phyloP scores from a whole-genome alignment of 495 filamentous ascomycete genomes.

The Terfezia claveryi region DNA sequence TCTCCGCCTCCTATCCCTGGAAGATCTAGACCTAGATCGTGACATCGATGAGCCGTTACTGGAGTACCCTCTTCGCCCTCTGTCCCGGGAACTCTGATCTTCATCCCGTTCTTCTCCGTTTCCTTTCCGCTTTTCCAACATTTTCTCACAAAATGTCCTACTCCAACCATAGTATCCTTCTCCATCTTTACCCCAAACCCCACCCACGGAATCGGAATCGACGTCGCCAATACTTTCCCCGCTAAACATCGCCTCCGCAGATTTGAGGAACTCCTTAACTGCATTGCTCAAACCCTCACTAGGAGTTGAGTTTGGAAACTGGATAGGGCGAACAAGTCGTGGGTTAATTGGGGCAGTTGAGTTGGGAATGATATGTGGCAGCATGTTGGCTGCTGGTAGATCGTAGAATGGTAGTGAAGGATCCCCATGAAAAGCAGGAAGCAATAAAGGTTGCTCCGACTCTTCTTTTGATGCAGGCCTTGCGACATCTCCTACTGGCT shows the following conservation, averaged over 20 bases:
- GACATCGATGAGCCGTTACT: background rate
- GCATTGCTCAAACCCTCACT: slow-evolving; percentile 39
- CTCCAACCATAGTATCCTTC: slow-evolving; percentile 82
- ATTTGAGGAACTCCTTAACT: slow-evolving; percentile 44
- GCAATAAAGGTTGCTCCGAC: slow-evolving; percentile 7
- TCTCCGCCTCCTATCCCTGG: background rate
- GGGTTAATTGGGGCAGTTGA: slow-evolving; percentile 50
- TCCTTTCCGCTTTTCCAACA: slow-evolving; percentile 38
- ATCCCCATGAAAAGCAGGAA: slow-evolving; percentile 44
- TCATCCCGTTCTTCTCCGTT: slow-evolving; percentile 2
- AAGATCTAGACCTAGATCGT: background rate
- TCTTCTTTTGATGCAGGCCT: slow-evolving; percentile 3
- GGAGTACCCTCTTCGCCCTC: background rate
- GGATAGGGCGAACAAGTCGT: slow-evolving; percentile 47
- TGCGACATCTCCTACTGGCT: slow-evolving; percentile 1
- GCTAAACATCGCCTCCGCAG: slow-evolving; percentile 42
- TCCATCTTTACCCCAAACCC: slow-evolving; percentile 29
- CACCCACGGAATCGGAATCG: slow-evolving; percentile 56
- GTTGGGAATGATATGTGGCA: slow-evolving; percentile 57
- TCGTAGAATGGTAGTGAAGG: slow-evolving; percentile 56
- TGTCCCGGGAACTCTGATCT: background rate
- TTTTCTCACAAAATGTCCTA: slow-evolving; percentile 53
- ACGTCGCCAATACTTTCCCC: slow-evolving; percentile 18
- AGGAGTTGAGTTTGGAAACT: slow-evolving; percentile 50
- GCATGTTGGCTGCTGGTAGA: slow-evolving; percentile 60